Evolutionary conservation across 495 filamentous ascomycete species (phyloP), one percentile per base, ranked within the genome.

Genomic region (Aspergillus bertholletiae): DNA sequence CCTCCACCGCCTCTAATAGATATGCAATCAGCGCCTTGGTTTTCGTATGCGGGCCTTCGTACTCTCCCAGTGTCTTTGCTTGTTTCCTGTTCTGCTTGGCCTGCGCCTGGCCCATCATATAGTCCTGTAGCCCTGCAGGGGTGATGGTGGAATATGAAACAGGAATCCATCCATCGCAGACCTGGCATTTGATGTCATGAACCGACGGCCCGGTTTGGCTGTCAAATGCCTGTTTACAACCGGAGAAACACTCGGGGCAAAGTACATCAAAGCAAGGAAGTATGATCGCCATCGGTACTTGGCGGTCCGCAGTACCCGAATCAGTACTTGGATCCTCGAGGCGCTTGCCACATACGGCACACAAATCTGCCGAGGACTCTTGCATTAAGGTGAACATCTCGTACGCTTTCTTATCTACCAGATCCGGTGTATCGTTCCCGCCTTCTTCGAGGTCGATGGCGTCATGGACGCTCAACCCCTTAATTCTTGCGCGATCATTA

Each of bases 11-110:
- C 51, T 71, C 68, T 7, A 84, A 68, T 3, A 98, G 76, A 23
- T 86, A 82, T 22, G 84, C 66, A 5, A 97, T 51, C 5, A 98
- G 80, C 1, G 88, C 89, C 41, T 79, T 82, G 0, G 93, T 96
- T 68, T 98, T 98, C 23, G 91, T 95, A 57, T 94, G 90, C 0
- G 92, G 92, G 0, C 91, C 90, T 41, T 79, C 79, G 67, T 98
- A 98, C 20, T 80, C 77, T 3, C 83, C 83, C 24, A 88, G 71
- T 15, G 79, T 75, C 62, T 87, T 85, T 40, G 73, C 74, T 37
- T 85, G 78, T 54, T 77, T 80, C 0, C 75, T 76, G 44, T 70
- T 79, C 53, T 68, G 71, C 47, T 74, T 80, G 65, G 71, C 60
- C 66, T 71, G 64, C 57, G 49, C 71, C 70, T 51, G 71, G 72